These are phyloP conservation scores for Penicillium sp. DNA, from an alignment of 2,329 filamentous ascomycete genomes.

Conservation along the genomic window DNA sequence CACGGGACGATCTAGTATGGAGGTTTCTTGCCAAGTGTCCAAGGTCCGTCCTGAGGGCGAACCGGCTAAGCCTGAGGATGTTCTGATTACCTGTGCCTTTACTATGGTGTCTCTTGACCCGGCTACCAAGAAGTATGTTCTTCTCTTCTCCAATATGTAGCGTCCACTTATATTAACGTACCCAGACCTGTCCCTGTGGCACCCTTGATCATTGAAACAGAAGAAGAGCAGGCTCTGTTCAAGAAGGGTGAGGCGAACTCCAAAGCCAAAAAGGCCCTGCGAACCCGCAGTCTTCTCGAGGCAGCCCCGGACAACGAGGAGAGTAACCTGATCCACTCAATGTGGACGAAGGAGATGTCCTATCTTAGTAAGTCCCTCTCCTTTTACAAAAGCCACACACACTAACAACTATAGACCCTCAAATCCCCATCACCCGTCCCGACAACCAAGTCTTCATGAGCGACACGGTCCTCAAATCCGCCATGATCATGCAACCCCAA, in stretches of 20 bases:
- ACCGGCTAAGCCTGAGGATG: constrained; percentile 52
- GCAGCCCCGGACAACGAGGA: constrained; percentile 67
- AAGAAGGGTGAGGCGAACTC: constrained; percentile 61
- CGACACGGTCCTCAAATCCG: constrained; percentile 58
- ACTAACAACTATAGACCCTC: constrained; percentile 44
- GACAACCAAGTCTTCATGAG: constrained; percentile 59
- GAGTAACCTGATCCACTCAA: constrained; percentile 64
- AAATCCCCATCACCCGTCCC: constrained; percentile 51
- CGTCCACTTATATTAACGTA: constrained; percentile 3
- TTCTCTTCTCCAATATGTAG: not conserved
- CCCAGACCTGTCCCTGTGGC: constrained; percentile 57
- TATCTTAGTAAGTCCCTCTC: constrained; percentile 49
- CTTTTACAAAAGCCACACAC: not conserved
- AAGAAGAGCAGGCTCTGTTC: constrained; percentile 61
- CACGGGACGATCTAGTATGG: constrained; percentile 66
- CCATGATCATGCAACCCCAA: constrained; percentile 71
- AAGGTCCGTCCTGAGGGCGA: constrained; percentile 60
- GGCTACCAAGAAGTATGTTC: constrained; percentile 54
- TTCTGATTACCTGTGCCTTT: constrained; percentile 66
- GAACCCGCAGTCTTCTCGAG: constrained; percentile 57
- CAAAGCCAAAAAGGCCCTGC: constrained; percentile 59
- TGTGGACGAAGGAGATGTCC: constrained; percentile 64
- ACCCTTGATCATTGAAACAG: constrained; percentile 57
- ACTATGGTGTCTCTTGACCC: constrained; percentile 73
- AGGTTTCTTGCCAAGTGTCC: constrained; percentile 68